Evolutionary conservation across 805 yeast genomes (phyloP), one percentile per base, ranked within the genome.

Genomic region (Yarrowia sp.): DNA sequence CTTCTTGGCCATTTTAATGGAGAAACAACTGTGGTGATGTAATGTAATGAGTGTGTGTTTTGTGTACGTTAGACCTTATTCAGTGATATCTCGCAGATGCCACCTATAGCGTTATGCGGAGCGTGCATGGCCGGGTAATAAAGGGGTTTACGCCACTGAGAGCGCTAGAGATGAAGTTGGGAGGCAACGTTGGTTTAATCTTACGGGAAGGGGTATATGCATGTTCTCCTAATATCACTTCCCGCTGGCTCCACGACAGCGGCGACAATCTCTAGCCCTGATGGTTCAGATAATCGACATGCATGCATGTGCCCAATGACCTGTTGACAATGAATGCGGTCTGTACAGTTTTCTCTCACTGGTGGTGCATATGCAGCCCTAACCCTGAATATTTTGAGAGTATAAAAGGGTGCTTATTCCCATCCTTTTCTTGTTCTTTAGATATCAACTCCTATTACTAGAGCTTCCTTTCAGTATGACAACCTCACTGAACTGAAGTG

Each of bases 391-490:
- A 10, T 32, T 10, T 16, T 21, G 21, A 6, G 33, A 38, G 26
- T 54, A 54, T 54, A 54, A 38, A 54, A 36, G 26, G 19, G 17
- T 17, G 10, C 8, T 14, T 6, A 8, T 7, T 11, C 17, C 22
- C 61, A n/a, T 26, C 11, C 10, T 38, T 4, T 4, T 38, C 17
- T 38, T 54, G 30, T 28, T 54, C 61, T 54, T 54, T 38, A 54
- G 61, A 52, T 58, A 41, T 41, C 63, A 58, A 58, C 63, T 58
- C 63, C 63, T 58, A 51, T 51, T 51, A 58, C 63, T 58, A 58
- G 63, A 58, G 63, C 63, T 58, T 58, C 63, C 17, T 58, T 58
- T 28, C 51, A 43, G 63, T 30, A 58, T 41, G 16, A 41, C 30
- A 54, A 54, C 61, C 49, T 17, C 63, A 58, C 63, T 43, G 51